Evolutionary conservation across 768 basidiomycete genomes (phyloP).

Genomic region (Serendipita sp.): DNA sequence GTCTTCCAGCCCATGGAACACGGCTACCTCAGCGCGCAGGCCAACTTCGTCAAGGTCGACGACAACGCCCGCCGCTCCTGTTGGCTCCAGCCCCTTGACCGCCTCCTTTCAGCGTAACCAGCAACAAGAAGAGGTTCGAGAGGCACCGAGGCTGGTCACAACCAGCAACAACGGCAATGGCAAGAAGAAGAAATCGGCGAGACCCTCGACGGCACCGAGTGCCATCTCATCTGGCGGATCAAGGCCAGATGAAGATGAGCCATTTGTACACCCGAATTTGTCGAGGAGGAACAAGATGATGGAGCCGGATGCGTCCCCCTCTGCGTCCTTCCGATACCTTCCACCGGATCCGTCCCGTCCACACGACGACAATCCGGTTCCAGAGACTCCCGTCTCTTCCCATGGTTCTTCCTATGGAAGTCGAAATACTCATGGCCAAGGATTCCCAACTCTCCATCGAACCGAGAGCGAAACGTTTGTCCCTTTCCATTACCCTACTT

Average conservation of each 20-base stretch:
- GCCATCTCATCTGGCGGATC: not conserved
- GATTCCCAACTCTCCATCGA: not conserved
- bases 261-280: not conserved
- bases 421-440: not conserved
- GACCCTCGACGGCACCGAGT: not conserved
- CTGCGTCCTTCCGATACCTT: not conserved
- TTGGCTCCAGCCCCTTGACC: not conserved
- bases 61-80: not conserved
- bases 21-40: not conserved
- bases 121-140: not conserved
- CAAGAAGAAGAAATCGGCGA: not conserved
- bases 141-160: not conserved
- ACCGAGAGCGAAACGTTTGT: not conserved
- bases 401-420: not conserved
- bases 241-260: not conserved
- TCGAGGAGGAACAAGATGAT: not conserved
- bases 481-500: not conserved
- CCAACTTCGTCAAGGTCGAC: not conserved
- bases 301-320: not conserved
- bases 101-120: not conserved
- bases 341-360: not conserved
- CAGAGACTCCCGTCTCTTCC: not conserved
- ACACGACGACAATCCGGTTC: not conserved
- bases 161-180: not conserved
- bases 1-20: not conserved